phyloP scores from a whole-genome alignment of 768 basidiomycete genomes.

The Gloeopeniophorella convolvens region DNA sequence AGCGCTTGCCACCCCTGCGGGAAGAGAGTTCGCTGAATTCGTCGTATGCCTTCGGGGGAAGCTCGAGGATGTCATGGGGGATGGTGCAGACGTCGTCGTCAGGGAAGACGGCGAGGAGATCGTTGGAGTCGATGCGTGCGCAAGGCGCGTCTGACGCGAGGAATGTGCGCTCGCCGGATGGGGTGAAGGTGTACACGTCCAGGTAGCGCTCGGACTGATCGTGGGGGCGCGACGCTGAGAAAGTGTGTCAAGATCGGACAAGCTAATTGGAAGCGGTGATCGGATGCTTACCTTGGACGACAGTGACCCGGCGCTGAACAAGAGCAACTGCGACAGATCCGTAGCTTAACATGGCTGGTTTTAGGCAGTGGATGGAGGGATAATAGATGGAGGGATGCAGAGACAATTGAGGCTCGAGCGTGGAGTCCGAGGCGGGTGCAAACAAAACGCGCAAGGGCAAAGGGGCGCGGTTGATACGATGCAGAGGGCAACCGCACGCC shows the following conservation, averaged over 20 bases:
- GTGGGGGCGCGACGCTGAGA: slow-evolving; percentile 51
- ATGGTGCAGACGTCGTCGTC: slow-evolving; percentile 29
- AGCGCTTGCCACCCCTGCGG: slow-evolving; percentile 45
- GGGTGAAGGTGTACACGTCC: slow-evolving; percentile 59
- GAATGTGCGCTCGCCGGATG: slow-evolving; percentile 62
- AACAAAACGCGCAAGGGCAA: background rate
- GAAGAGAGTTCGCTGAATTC: slow-evolving; percentile 50
- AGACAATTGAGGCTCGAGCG: background rate
- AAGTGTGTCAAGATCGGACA: background rate
- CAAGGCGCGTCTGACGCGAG: slow-evolving; percentile 51
- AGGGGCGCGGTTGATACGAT: background rate
- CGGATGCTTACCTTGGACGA: slow-evolving; percentile 53
- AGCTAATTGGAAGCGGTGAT: slow-evolving; percentile 7
- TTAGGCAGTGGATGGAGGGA: background rate
- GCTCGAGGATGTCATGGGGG: slow-evolving; percentile 53
- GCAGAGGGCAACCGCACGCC: too few relatives aligned
- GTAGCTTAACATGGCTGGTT: slow-evolving; percentile 24
- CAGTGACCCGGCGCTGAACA: slow-evolving; percentile 59
- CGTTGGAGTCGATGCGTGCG: slow-evolving; percentile 54
- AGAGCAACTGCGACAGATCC: slow-evolving; percentile 63
- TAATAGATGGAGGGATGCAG: background rate
- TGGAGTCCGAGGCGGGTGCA: background rate
- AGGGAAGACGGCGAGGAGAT: slow-evolving; percentile 56
- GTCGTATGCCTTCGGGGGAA: slow-evolving; percentile 51
- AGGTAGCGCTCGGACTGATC: slow-evolving; percentile 48